These are phyloP conservation scores for Yamagishiella unicocca DNA, from an alignment of 139 green algal species.

Conservation along the genomic window DNA sequence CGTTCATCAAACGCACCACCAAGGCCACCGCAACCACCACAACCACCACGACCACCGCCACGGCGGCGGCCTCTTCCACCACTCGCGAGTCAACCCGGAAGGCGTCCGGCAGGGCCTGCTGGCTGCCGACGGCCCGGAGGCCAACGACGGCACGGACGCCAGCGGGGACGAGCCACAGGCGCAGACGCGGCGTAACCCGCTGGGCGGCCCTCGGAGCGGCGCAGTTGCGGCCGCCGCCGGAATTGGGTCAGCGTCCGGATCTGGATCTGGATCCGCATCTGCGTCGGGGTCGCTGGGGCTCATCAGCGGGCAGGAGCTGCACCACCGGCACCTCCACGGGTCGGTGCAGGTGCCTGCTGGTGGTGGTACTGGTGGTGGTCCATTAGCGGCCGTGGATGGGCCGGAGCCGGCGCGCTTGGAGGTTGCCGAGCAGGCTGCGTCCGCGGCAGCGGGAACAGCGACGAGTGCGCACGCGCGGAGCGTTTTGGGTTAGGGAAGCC, in stretches of 20 bases:
- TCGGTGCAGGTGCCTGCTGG: background rate
- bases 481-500: too few species aligned
- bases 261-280: background rate
- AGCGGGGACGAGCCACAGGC: too few species aligned
- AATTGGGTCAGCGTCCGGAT: background rate
- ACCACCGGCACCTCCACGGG: background rate
- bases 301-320: background rate
- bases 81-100: too few species aligned
- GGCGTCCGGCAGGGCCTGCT: slow-evolving; percentile 19
- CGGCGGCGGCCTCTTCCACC: background rate
- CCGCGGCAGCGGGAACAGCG: too few species aligned
- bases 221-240: background rate
- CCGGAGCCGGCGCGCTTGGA: too few species aligned
- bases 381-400: too few species aligned
- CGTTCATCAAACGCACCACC: too few species aligned
- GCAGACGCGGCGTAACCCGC: too few species aligned
- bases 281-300: background rate
- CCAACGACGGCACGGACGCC: background rate
- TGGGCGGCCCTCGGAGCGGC: background rate
- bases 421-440: too few species aligned
- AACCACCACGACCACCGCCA: slow-evolving; percentile 1
- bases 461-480: too few species aligned
- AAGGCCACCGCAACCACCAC: background rate
- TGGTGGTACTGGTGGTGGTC: too few species aligned
- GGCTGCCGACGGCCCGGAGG: background rate